These are phyloP conservation scores for Boletus reticulatus DNA, from an alignment of 768 basidiomycete species.

Conservation along the genomic window DNA sequence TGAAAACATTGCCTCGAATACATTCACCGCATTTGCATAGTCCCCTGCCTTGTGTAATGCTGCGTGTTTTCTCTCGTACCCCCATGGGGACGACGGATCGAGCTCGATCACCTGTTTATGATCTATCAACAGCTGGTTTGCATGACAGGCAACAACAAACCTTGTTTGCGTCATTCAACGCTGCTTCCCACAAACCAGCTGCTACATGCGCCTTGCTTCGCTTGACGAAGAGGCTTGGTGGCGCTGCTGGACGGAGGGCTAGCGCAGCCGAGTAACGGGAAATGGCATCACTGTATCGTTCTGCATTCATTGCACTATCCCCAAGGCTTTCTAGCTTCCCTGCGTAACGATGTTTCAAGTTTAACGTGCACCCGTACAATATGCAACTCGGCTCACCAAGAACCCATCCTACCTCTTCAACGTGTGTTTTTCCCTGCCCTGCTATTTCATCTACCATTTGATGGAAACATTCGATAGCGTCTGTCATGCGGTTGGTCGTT, in stretches of 20 bases:
- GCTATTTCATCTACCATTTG: too few relatives aligned
- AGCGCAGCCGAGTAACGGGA: background rate
- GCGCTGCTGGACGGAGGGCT: background rate
- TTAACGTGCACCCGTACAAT: too few relatives aligned
- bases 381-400: background rate
- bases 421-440: background rate
- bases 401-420: background rate
- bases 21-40: background rate
- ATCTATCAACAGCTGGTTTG: too few relatives aligned
- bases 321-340: background rate
- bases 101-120: background rate
- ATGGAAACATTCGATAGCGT: too few relatives aligned
- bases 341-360: background rate
- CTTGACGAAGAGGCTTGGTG: background rate
- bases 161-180: constrained; percentile 1
- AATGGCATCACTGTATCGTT: background rate
- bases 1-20: background rate
- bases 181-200: background rate
- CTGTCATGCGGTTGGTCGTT: too few relatives aligned
- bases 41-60: background rate
- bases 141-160: background rate
- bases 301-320: background rate
- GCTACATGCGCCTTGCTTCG: background rate
- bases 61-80: constrained; percentile 1
- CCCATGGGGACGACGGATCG: background rate